Evolutionary conservation across 345 rosid species (phyloP), one percentile per base, ranked within the genome.

Genomic region (Balakata baccata): DNA sequence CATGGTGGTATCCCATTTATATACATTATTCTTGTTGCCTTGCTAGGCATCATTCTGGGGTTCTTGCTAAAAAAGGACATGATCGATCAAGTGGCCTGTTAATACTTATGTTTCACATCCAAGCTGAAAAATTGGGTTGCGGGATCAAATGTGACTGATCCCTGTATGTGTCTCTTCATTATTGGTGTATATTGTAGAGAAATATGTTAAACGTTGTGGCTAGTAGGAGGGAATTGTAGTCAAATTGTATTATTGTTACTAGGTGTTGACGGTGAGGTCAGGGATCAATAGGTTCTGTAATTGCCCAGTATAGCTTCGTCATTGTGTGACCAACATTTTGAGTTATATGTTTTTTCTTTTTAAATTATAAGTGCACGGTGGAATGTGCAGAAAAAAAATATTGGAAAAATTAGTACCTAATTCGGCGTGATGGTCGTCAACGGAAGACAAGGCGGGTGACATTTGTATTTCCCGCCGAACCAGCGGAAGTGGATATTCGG

Each of bases 11-110:
- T 89, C 66, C 71, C 92, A 1, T 69, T 89, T 51, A 47, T 81
- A 67, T 89, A 85, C 67, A 83, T 84, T 51, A 49, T 90, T 82
- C 80, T 94, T 20, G 77, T 94, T 29, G 98, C 89, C 73, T 75
- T 89, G 78, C 25, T 92, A 50, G 91, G 97, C 66, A 52, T 92
- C 83, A 69, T 94, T 66, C 63, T 92, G 86, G 97, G 93, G 39
- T 92, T 87, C 76, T 81, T 92, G 37, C 11, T 92, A 88, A 90
- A 87, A n/a, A 87, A 85, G 82, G 68, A 73, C 88, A 69, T 91
- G 82, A 90, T 68, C 38, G 11, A 47, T 60, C 46, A 66, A 68
- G 43, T 51, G 53, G 68, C 54, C 18, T 58, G 69, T 29, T 4
- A 13, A 46, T 63, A 46, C 23, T 78, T 50, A 49, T 2, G 38